Conservation (phyloP, 768 basidiomycete genomes). For the Suillus cothurnatus region DNA sequence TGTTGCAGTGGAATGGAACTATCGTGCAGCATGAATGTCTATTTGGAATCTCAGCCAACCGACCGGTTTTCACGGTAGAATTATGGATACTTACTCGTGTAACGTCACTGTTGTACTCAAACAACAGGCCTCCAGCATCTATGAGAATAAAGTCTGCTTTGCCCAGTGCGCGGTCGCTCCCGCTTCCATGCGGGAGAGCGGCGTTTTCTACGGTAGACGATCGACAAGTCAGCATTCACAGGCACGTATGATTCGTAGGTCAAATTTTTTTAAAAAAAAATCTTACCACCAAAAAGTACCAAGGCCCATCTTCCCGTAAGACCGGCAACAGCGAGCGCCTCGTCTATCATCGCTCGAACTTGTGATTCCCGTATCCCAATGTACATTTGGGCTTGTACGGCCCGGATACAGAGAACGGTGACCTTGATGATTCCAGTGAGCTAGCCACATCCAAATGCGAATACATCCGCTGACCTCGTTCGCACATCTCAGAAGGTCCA, state of each 20-base stretch:
- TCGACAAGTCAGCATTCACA: constrained; percentile 7
- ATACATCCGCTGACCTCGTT: constrained; percentile 60
- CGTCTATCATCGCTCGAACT: constrained; percentile 57
- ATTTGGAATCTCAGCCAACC: constrained; percentile 4
- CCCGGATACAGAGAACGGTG: constrained; percentile 75
- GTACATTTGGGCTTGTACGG: constrained; percentile 58
- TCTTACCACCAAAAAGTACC: constrained; percentile 78
- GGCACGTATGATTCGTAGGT: not conserved
- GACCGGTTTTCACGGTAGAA: not conserved
- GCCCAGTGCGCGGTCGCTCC: constrained; percentile 63
- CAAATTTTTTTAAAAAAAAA: not conserved
- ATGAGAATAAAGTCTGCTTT: constrained; percentile 70
- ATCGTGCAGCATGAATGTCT: constrained; percentile 67
- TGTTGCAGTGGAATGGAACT: constrained; percentile 58
- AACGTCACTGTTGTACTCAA: constrained; percentile 79
- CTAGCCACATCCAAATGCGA: not conserved
- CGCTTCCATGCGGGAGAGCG: constrained; percentile 82
- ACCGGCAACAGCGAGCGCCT: constrained; percentile 59
- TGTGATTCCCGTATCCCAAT: constrained; percentile 80
- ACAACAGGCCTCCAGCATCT: constrained; percentile 70
- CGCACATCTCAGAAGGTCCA: constrained; percentile 71
- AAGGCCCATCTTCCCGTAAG: constrained; percentile 59
- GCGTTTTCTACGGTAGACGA: constrained; percentile 63
- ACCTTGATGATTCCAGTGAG: constrained; percentile 44
- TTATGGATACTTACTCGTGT: constrained; percentile 57